phyloP scores from a whole-genome alignment of 1,139 yeast genomes.

The Blastobotrys malaysiensis region DNA sequence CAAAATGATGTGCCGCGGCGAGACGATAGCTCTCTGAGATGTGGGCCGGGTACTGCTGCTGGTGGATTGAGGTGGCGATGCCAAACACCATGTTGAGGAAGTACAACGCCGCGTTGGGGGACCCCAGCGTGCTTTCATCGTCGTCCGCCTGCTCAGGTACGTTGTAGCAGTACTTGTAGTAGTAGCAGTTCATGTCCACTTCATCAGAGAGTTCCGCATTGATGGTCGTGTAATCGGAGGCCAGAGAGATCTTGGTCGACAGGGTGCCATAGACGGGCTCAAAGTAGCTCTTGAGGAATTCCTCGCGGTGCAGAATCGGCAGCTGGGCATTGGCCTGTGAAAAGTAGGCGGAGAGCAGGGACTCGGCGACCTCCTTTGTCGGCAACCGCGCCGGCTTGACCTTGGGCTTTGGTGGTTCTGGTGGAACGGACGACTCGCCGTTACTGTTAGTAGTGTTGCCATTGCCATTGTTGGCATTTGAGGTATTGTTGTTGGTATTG shows the following conservation, averaged over 20 bases:
- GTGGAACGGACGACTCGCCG: neutral
- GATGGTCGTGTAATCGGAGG: slow-evolving; percentile 54
- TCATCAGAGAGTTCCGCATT: slow-evolving; percentile 30
- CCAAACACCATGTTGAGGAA: slow-evolving; percentile 75
- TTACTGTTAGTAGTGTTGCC: neutral
- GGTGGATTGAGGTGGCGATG: slow-evolving; percentile 70
- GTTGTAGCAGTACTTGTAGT: slow-evolving; percentile 29
- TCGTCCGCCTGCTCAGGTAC: slow-evolving; percentile 10
- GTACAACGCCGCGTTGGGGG: slow-evolving; percentile 37
- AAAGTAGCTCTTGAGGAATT: slow-evolving; percentile 58
- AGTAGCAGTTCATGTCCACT: slow-evolving; percentile 44
- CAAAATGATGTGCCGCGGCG: slow-evolving; percentile 60
- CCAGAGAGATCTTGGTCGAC: slow-evolving; percentile 50
- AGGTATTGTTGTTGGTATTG: neutral
- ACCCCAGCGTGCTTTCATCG: slow-evolving; percentile 11
- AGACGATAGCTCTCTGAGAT: slow-evolving; percentile 68
- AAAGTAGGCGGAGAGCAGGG: slow-evolving; percentile 61
- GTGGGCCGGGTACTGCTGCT: slow-evolving; percentile 60
- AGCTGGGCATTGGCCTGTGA: slow-evolving; percentile 76
- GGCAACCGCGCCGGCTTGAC: slow-evolving; percentile 55
- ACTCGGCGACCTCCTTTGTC: slow-evolving; percentile 63
- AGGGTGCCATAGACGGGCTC: slow-evolving; percentile 73
- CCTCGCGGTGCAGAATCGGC: slow-evolving; percentile 78
- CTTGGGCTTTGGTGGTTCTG: slow-evolving; percentile 16
- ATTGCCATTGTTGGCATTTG: neutral